phyloP scores from a whole-genome alignment of 371 early-diverging fungal species.

The Mucor racemosus region DNA sequence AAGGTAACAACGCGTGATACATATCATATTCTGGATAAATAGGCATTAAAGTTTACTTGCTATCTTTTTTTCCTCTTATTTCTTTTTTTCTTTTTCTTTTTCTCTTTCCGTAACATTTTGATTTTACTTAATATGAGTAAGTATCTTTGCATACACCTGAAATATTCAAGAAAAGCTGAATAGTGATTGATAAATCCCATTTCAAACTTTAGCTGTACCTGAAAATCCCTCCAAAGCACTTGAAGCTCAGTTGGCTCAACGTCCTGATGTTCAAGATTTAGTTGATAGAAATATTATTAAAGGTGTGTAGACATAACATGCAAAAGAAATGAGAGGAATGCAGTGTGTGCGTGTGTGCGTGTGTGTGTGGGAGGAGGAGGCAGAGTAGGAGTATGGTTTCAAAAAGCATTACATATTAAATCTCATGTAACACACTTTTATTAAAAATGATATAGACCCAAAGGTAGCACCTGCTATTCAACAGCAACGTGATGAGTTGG shows the following conservation, averaged over 20 bases:
- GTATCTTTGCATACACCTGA: neutral
- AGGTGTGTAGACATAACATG: conserved; percentile 36
- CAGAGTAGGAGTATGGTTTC: too few species aligned
- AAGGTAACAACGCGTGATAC: conserved; percentile 10
- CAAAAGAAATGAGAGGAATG: too few species aligned
- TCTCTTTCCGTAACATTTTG: neutral
- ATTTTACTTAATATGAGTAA: conserved; percentile 21
- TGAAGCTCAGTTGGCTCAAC: conserved; percentile 49
- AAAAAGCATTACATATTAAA: neutral
- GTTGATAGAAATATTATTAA: conserved; percentile 74
- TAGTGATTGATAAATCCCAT: too few species aligned
- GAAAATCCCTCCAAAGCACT: conserved; percentile 25
- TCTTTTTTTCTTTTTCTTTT: neutral
- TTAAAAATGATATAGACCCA: conserved; percentile 32
- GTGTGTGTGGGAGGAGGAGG: too few species aligned
- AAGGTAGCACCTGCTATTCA: conserved; percentile 62
- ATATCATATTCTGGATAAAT: neutral
- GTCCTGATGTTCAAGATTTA: conserved; percentile 71
- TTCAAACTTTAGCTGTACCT: conserved; percentile 18
- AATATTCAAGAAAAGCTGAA: too few species aligned
- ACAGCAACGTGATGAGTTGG: conserved; percentile 55
- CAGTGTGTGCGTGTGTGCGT: too few species aligned
- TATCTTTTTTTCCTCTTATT: conserved; percentile 11
- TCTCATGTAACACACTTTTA: neutral
- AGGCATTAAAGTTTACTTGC: neutral